These are phyloP conservation scores for Vigna unguiculata DNA, from an alignment of 306 rosid genomes.

Conservation along the genomic window DNA sequence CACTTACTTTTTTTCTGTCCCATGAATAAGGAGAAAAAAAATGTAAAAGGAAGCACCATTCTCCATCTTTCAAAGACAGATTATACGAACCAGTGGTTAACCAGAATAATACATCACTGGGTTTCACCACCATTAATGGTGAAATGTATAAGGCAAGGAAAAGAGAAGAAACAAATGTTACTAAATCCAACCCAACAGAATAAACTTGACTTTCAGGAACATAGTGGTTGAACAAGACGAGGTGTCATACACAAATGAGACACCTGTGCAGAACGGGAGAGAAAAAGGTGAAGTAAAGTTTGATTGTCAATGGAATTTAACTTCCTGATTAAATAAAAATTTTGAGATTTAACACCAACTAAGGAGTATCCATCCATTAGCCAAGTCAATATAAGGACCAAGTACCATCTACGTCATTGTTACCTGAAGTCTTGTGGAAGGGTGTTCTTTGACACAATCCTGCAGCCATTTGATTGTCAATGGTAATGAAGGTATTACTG, in stretches of 20 bases:
- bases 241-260: neutral
- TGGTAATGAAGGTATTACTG: conserved; percentile 81
- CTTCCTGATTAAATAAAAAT: neutral
- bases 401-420: conserved; percentile 13
- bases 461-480: conserved; percentile 72
- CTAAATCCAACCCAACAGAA: conserved; percentile 5
- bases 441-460: conserved; percentile 71
- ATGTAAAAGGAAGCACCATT: neutral
- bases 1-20: neutral
- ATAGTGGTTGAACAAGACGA: conserved; percentile 6
- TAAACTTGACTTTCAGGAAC: conserved; percentile 10
- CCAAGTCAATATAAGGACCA: conserved; percentile 14
- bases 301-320: conserved; percentile 7
- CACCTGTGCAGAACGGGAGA: conserved; percentile 1
- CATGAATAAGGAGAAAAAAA: conserved; percentile 2
- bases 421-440: conserved; percentile 66
- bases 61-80: neutral
- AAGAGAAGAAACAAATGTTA: neutral
- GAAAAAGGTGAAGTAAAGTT: neutral
- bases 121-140: conserved; percentile 3
- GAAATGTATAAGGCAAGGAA: neutral
- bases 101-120: neutral
- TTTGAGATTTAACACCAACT: conserved; percentile 18
- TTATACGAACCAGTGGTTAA: neutral
- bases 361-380: neutral